These are phyloP conservation scores for Smallanthus sonchifolius DNA, from an alignment of 129 eudicot species.

Conservation along the genomic window DNA sequence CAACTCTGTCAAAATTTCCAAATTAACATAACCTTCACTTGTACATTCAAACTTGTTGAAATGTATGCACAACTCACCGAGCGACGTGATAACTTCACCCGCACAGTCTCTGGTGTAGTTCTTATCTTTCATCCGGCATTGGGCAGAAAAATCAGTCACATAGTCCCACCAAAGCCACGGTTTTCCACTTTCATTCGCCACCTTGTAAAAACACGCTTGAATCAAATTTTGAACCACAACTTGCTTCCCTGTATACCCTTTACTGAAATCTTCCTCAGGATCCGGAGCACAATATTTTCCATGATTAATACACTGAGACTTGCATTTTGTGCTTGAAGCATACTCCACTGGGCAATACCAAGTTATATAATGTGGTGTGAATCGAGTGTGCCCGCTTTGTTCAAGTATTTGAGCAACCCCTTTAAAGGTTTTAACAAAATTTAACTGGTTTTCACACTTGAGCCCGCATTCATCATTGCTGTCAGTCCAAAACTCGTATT, in stretches of 20 bases:
- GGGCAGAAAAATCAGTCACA: slow-evolving; percentile 64
- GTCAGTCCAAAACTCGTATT: slow-evolving; percentile 84
- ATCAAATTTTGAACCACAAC: slow-evolving; percentile 69
- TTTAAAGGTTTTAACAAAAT: slow-evolving; percentile 58
- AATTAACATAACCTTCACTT: not conserved
- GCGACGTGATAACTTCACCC: slow-evolving; percentile 52
- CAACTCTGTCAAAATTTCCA: not conserved
- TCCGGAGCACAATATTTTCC: slow-evolving; percentile 92
- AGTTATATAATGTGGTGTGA: slow-evolving; percentile 78
- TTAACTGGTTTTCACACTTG: slow-evolving; percentile 62
- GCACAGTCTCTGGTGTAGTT: slow-evolving; percentile 69
- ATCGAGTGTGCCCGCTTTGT: slow-evolving; percentile 65
- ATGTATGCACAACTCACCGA: slow-evolving; percentile 44
- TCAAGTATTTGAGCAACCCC: slow-evolving; percentile 69
- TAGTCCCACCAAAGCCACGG: slow-evolving; percentile 95
- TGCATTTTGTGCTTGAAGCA: slow-evolving; percentile 58
- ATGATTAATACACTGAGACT: slow-evolving; percentile 75
- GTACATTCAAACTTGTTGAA: not conserved
- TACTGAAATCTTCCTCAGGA: slow-evolving; percentile 75
- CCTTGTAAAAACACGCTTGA: slow-evolving; percentile 65
- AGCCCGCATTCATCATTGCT: slow-evolving; percentile 89
- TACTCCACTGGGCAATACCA: slow-evolving; percentile 85
- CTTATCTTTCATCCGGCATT: slow-evolving; percentile 68
- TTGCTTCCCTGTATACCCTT: slow-evolving; percentile 72
- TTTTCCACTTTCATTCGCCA: slow-evolving; percentile 65